Evolutionary conservation across 2,329 filamentous ascomycete genomes (phyloP).

Genomic region (Colletotrichum phormii): DNA sequence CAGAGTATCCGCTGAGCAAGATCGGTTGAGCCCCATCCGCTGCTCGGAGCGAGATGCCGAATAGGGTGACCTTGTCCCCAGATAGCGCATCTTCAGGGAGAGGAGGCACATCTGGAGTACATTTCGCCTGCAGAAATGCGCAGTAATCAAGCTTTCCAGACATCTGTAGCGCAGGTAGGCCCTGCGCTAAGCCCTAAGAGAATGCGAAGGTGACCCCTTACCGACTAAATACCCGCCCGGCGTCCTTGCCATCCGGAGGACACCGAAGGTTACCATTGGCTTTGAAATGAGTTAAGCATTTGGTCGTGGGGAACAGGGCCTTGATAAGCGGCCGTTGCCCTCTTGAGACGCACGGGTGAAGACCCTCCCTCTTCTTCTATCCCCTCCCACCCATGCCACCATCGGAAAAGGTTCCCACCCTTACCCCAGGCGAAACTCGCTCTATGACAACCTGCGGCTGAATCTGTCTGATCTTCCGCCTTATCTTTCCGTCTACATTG

Average conservation of each 20-base stretch:
- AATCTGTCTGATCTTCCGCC: conserved; percentile 36
- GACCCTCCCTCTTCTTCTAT: not conserved
- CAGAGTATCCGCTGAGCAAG: not conserved
- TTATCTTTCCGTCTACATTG: conserved; percentile 18
- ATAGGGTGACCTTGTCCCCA: not conserved
- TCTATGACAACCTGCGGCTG: conserved; percentile 30
- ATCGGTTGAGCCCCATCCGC: not conserved
- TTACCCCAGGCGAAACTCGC: conserved; percentile 30
- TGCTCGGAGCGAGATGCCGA: conserved; percentile 7
- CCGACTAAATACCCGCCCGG: conserved; percentile 1
- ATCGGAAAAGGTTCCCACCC: conserved; percentile 9
- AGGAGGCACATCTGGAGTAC: not conserved
- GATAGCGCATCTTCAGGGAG: not conserved
- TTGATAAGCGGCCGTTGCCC: not conserved
- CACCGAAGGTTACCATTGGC: conserved; percentile 2
- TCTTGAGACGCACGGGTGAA: conserved; percentile 4
- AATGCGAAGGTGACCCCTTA: conserved; percentile 14
- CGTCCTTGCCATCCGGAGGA: conserved; percentile 5
- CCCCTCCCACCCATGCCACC: not conserved
- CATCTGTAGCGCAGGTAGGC: not conserved
- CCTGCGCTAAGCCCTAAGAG: conserved; percentile 29
- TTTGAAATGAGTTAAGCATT: conserved; percentile 18
- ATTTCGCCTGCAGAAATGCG: not conserved
- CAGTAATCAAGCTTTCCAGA: not conserved
- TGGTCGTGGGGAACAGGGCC: conserved; percentile 3